phyloP scores from a whole-genome alignment of 495 filamentous ascomycete species.

The Penicillium malachiteum region DNA sequence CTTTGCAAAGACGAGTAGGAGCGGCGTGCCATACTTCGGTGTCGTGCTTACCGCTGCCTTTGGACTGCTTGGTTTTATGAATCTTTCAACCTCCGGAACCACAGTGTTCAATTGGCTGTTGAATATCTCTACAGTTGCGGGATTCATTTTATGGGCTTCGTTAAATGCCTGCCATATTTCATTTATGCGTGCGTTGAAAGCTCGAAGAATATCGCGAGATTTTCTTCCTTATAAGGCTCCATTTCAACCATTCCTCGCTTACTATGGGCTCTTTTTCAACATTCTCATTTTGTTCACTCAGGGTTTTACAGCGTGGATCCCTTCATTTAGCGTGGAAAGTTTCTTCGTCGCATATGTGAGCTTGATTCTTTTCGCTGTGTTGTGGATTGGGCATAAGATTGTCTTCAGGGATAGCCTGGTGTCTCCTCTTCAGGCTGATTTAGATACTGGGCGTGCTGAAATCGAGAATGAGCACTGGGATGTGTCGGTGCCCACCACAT shows the following conservation, averaged over 20 bases:
- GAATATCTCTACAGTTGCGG: constrained; percentile 57
- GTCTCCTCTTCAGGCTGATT: not conserved
- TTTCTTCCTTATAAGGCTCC: not conserved
- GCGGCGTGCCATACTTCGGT: constrained; percentile 40
- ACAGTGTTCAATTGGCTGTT: constrained; percentile 47
- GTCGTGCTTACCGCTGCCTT: constrained; percentile 40
- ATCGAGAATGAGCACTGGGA: constrained; percentile 1
- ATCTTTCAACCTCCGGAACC: constrained; percentile 25
- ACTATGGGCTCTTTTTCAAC: not conserved
- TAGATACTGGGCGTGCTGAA: not conserved
- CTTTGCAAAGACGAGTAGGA: constrained; percentile 38
- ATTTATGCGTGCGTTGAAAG: constrained; percentile 53
- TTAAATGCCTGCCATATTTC: constrained; percentile 52
- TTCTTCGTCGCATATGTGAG: constrained; percentile 1
- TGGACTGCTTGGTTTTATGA: constrained; percentile 48
- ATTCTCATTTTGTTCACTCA: not conserved
- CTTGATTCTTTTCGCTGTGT: not conserved
- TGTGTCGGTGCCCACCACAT: not conserved
- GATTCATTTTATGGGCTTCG: constrained; percentile 58
- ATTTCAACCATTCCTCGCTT: not conserved
- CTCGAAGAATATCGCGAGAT: constrained; percentile 19
- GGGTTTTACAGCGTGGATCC: constrained; percentile 1
- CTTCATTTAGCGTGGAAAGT: not conserved
- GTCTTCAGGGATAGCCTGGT: not conserved
- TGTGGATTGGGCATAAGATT: not conserved